Base-by-base conservation (phyloP, 2,329 filamentous ascomycete species). In the Cryphonectria japonica region DNA sequence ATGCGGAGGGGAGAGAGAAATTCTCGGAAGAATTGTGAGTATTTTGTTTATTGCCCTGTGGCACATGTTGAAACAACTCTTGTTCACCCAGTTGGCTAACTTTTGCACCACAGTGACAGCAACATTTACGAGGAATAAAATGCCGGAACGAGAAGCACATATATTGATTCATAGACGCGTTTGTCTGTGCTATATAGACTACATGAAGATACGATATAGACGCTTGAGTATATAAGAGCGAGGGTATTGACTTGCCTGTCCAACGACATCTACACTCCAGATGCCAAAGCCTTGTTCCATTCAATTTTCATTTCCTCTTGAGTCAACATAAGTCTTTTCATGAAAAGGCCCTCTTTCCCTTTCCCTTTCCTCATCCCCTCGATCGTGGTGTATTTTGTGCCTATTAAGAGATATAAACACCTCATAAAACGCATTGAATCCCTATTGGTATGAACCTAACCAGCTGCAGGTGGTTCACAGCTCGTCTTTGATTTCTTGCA, bases 1-100 rank as follows among this genome's bases (percentile, higher is more conserved):
- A 85, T 64, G 87, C 87, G 0, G 81, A 85, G 39, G 86, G 85
- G 3, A 82, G 85, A 72, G 82, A 84, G 7, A 76, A 74, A 69
- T 85, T 88, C 69, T 72, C 75, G 16, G 72, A 77, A 68, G 69
- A 80, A 32, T 84, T 85, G 82, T 85, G 75, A 81, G 79, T 79
- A 4, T 2, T 34, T 22, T 34, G 34, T 34, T 34, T 3, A 34
- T 34, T 3, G 34, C 6, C 6, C 6, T 34, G 3, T 3, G 34
- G 34, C 2, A 16, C 19, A 5, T 54, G 9, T n/a, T 32, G 26
- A 26, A 26, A 26, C 37, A 9, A 9, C 8, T 39, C 2, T 22
- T 34, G 22, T 60, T 19, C 26, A 8, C 4, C 13, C 16, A 19
- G 7, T 11, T 61, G 16, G 34, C 59, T 61, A 61, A 61, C 59